Base-by-base conservation (phyloP, 129 eudicot species). In the Escallonia rubra region DNA sequence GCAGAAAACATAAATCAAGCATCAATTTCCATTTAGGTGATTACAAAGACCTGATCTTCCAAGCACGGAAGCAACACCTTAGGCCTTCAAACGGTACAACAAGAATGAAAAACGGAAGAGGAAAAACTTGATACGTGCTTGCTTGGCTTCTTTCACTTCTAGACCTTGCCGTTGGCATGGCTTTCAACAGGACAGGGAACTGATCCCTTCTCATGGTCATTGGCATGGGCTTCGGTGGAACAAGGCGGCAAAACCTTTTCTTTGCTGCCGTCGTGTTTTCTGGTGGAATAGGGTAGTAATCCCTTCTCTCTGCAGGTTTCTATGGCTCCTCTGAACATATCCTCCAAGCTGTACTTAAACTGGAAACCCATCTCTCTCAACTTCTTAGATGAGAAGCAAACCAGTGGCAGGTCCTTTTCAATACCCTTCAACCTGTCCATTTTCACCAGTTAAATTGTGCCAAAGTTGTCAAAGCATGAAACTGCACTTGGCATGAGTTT, bases 301-400 rank as follows among this genome's bases (percentile, higher is more conserved):
- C 96, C 90, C 80, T 92, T 92, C 72, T 77, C 81, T 60, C 85
- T 61, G 78, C 98, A 92, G 11, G 82, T 78, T 52, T 76, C 83
- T 57, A 89, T 78, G 57, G 98, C 96, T 69, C 78, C 98, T 73
- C 59, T 66, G 67, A 66, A 89, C 96, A 92, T 92, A 56, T 92
- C 91, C 79, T 86, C 94, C 79, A 88, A 72, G 59, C 72, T 60
- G 73, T 88, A 86, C 81, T 92, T 86, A 73, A 79, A 92, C 69
- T 81, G 4, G 44, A 92, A 92, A 8, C 96, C 95, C 90, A 84
- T 73, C n/a, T 54, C 85, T 2, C 49, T 60, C 69, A 92, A 63
- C 80, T 89, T 92, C 79, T 83, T 80, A 4, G 96, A 83, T 54
- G 95, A 88, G 72, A 92, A 88, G n/a, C 81, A 69, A 69, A 88